These are phyloP conservation scores for Coprinopsis cinerea DNA, from an alignment of 768 basidiomycete genomes.

Conservation along the genomic window DNA sequence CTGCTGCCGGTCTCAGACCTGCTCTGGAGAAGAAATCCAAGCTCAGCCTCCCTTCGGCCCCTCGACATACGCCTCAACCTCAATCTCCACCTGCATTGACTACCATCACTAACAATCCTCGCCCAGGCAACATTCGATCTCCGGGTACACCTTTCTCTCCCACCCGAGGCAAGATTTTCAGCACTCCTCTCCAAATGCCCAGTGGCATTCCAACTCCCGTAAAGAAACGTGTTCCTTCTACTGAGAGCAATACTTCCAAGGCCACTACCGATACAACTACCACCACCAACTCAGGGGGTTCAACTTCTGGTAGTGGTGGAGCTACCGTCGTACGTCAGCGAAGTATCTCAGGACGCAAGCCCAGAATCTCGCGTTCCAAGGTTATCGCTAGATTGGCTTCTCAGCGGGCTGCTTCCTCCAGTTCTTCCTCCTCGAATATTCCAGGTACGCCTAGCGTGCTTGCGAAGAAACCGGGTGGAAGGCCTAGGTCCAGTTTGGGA, in stretches of 20 bases:
- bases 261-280: neutral
- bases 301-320: neutral
- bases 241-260: neutral
- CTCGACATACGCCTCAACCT: slow-evolving; percentile 9
- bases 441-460: slow-evolving; percentile 22
- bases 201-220: slow-evolving; percentile 33
- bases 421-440: slow-evolving; percentile 11
- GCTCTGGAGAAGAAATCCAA: slow-evolving; percentile 10
- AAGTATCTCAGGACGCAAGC: slow-evolving; percentile 47
- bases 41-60: neutral
- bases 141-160: slow-evolving; percentile 22
- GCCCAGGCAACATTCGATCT: neutral
- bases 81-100: slow-evolving; percentile 16
- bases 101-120: slow-evolving; percentile 32
- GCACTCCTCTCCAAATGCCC: slow-evolving; percentile 39
- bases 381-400: slow-evolving; percentile 74
- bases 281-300: neutral
- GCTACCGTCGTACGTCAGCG: slow-evolving; percentile 21
- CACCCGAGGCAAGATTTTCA: slow-evolving; percentile 40
- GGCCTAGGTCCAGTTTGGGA: slow-evolving; percentile 33
- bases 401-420: slow-evolving; percentile 46
- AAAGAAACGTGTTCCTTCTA: slow-evolving; percentile 14
- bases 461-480: slow-evolving; percentile 47
- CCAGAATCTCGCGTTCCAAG: slow-evolving; percentile 75
- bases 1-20: slow-evolving; percentile 7